Conservation (phyloP, 106 monocot species). For the Phalaenopsis aphrodite region DNA sequence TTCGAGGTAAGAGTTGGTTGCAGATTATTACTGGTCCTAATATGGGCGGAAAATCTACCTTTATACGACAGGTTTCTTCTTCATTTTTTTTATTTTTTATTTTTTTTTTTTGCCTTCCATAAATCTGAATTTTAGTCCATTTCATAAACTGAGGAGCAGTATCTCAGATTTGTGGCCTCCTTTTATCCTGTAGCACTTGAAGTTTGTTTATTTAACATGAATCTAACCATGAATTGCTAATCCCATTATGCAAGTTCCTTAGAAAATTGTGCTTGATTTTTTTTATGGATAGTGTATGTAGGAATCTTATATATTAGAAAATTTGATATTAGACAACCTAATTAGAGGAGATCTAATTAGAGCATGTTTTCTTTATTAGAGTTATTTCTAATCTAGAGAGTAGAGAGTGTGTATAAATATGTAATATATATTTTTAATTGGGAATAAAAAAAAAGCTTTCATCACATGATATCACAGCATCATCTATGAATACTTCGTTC, state of each 20-base stretch:
- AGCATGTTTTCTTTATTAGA: no score
- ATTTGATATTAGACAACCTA: no score
- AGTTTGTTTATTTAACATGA: background rate
- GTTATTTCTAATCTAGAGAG: no score
- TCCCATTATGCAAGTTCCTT: background rate
- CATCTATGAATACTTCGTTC: no score
- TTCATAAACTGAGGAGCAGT: background rate
- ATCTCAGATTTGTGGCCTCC: constrained; percentile 5
- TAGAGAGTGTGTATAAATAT: no score
- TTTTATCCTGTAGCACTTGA: background rate
- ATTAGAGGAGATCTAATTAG: no score
- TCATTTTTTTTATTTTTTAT: background rate
- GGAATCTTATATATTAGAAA: no score
- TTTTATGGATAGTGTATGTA: no score
- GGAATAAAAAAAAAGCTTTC: no score
- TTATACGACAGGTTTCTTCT: constrained; percentile 84
- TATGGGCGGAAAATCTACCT: constrained; percentile 99
- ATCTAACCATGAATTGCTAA: background rate
- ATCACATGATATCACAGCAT: no score
- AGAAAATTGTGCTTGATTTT: background rate
- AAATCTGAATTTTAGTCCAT: background rate
- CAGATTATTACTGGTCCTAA: constrained; percentile 99
- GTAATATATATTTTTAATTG: no score
- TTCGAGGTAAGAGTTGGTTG: constrained; percentile 88
- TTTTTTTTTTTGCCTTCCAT: background rate